phyloP scores from a whole-genome alignment of 768 basidiomycete genomes.

The Cyclocybe aegerita region DNA sequence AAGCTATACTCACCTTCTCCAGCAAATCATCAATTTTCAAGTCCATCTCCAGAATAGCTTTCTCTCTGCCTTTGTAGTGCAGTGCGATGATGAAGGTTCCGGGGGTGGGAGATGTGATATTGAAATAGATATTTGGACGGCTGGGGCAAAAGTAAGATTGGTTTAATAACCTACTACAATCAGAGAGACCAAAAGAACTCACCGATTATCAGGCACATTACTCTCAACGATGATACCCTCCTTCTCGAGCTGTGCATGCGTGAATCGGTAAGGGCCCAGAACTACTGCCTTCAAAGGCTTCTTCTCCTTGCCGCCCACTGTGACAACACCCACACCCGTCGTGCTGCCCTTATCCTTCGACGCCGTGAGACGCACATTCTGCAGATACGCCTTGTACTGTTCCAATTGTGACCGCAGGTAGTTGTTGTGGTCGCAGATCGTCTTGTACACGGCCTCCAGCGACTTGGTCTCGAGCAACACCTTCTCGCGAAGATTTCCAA shows the following conservation, averaged over 20 bases:
- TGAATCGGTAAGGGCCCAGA: conserved; percentile 95
- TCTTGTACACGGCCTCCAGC: conserved; percentile 97
- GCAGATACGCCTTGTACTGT: conserved; percentile 99
- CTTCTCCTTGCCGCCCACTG: conserved; percentile 97
- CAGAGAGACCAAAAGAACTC: conserved; percentile 22
- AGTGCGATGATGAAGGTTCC: conserved; percentile 99
- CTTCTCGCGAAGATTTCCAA: conserved; percentile 96
- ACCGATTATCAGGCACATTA: conserved; percentile 98
- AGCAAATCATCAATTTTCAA: conserved; percentile 97
- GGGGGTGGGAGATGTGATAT: conserved; percentile 95
- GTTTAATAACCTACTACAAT: background rate
- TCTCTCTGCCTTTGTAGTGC: conserved; percentile 98
- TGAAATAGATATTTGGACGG: conserved; percentile 98
- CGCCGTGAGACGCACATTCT: conserved; percentile 92
- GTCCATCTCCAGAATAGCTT: conserved; percentile 99
- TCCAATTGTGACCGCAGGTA: conserved; percentile 95
- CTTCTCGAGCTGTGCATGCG: conserved; percentile 97
- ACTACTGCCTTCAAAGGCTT: conserved; percentile 83
- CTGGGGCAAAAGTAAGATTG: conserved; percentile 37
- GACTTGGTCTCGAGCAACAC: conserved; percentile 89
- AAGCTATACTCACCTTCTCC: conserved; percentile 72
- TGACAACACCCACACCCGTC: conserved; percentile 91
- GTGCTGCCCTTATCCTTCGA: conserved; percentile 86
- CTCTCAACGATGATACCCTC: conserved; percentile 99
- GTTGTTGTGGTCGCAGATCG: conserved; percentile 98